These are phyloP conservation scores for Colletotrichum aenigma DNA, from an alignment of 2,329 filamentous ascomycete species.

Conservation along the genomic window DNA sequence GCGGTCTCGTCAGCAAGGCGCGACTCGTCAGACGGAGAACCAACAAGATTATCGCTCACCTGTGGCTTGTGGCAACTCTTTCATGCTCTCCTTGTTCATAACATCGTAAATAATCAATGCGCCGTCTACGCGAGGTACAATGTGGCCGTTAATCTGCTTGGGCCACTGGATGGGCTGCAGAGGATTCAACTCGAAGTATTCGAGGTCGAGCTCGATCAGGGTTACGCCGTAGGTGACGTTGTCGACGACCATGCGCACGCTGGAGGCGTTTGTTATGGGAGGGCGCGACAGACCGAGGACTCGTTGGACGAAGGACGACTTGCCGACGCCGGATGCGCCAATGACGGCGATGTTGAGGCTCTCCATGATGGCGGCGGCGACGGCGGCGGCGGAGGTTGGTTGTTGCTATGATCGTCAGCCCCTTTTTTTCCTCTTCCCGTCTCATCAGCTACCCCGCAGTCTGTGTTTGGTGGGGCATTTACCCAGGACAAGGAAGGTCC, in stretches of 20 bases:
- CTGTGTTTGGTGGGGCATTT: constrained; percentile 28
- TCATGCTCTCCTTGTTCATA: constrained; percentile 75
- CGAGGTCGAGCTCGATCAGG: constrained; percentile 69
- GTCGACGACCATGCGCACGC: constrained; percentile 62
- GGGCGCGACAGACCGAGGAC: constrained; percentile 60
- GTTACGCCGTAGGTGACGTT: constrained; percentile 62
- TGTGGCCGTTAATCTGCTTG: constrained; percentile 70
- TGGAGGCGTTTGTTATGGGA: constrained; percentile 59
- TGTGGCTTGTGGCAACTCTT: constrained; percentile 75
- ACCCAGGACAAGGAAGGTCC: constrained; percentile 40
- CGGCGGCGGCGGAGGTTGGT: constrained; percentile 19
- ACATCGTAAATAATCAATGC: constrained; percentile 89
- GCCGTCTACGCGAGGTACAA: constrained; percentile 79
- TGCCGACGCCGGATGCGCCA: constrained; percentile 69
- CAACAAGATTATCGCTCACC: constrained; percentile 61
- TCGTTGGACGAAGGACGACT: constrained; percentile 70
- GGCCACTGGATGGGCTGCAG: constrained; percentile 68
- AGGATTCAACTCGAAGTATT: constrained; percentile 66
- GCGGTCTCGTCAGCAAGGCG: constrained; percentile 26
- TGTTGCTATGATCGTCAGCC: constrained; percentile 22
- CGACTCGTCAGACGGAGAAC: background rate
- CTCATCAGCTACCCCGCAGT: constrained; percentile 19
- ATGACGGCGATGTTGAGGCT: constrained; percentile 70
- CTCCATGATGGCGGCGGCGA: constrained; percentile 50
- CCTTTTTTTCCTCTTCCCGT: constrained; percentile 20